These are phyloP conservation scores for Blastobotrys americana DNA, from an alignment of 805 yeast genomes.

Conservation along the genomic window DNA sequence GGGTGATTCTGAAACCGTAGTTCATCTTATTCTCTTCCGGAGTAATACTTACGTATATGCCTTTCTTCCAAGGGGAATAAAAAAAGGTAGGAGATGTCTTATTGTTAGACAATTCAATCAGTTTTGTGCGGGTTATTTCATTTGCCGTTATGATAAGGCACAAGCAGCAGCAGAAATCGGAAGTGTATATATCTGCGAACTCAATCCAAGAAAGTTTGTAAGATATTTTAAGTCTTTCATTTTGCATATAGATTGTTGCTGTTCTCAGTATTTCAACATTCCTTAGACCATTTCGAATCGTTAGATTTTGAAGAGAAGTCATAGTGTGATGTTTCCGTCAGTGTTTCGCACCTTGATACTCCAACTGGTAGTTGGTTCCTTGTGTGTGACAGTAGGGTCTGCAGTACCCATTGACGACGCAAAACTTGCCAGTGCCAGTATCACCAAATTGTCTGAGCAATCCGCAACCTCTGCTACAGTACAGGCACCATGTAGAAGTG, in stretches of 20 bases:
- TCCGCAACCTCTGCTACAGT: too few species aligned
- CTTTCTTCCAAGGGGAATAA: too few species aligned
- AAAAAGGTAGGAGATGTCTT: too few species aligned
- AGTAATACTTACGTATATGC: too few species aligned
- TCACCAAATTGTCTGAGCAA: background rate
- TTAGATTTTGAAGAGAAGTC: too few species aligned
- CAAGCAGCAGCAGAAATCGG: background rate
- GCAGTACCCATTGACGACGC: background rate
- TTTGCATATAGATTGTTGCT: too few species aligned
- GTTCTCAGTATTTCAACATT: too few species aligned
- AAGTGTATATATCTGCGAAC: background rate
- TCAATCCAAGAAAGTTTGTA: background rate
- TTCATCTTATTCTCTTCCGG: too few species aligned
- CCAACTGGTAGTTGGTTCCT: background rate
- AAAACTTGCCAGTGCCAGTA: background rate
- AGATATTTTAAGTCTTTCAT: background rate
- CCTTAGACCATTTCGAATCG: too few species aligned
- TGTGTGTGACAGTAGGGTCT: background rate
- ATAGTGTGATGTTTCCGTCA: background rate
- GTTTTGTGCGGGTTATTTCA: background rate
- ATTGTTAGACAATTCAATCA: background rate
- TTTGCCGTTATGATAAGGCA: background rate
- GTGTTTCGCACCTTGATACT: background rate
- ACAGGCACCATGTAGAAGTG: too few species aligned
- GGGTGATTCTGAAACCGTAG: too few species aligned